phyloP scores from a whole-genome alignment of 2,329 filamentous ascomycete genomes.

The Verticillium isaacii region DNA sequence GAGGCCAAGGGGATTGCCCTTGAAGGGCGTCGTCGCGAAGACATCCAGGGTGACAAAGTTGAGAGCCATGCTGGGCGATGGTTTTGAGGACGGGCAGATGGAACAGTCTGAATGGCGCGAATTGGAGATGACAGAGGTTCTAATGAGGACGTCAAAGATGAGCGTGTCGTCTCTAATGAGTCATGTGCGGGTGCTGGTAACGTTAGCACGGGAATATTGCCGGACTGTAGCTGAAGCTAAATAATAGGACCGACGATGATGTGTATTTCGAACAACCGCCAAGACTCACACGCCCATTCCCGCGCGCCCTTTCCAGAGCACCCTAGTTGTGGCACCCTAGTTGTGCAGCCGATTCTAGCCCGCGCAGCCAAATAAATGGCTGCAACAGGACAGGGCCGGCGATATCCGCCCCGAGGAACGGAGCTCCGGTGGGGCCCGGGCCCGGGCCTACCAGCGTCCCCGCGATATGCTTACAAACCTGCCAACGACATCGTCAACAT shows the following conservation, averaged over 20 bases:
- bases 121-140: no score
- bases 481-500: background rate
- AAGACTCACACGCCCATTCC: background rate
- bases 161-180: no score
- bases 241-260: background rate
- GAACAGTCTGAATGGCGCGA: background rate
- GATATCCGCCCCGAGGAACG: background rate
- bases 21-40: conserved; percentile 46
- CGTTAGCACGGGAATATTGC: no score
- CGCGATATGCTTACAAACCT: background rate
- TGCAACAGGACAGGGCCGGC: background rate
- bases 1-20: conserved; percentile 58
- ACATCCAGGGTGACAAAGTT: conserved; percentile 52
- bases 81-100: background rate
- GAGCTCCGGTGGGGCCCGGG: background rate
- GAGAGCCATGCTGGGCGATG: conserved; percentile 27
- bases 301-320: background rate
- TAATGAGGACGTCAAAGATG: no score
- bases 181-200: no score
- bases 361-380: background rate
- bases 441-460: background rate
- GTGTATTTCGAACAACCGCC: background rate
- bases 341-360: background rate
- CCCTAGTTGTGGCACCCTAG: background rate
- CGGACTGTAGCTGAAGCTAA: background rate